Base-by-base conservation (phyloP, 176 grass and related monocot genomes). In the Oryza nivara region DNA sequence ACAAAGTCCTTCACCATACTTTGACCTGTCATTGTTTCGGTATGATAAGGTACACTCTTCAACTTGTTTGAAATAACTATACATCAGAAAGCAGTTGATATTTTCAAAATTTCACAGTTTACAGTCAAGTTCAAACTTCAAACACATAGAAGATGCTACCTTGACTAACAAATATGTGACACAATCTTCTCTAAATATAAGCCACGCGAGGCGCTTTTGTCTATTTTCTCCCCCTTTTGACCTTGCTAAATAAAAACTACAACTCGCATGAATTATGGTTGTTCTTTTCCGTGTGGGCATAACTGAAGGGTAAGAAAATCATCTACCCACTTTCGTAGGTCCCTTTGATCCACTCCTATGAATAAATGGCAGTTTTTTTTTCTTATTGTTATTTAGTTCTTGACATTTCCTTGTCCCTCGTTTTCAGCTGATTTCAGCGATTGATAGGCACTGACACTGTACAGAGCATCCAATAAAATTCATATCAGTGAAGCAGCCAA, bases 401-500 rank as follows among this genome's bases (percentile, higher is more conserved):
- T 49, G 9, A 9, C 67, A 67, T 83, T 38, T 11, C 20, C 72
- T 19, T 17, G 25, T 72, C 83, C 38, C 34, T 79, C 60, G 58
- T 65, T 88, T 81, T 12, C 81, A 98, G 96, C 86, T 98, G 86
- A 98, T 98, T 85, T 98, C 96, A 32, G 87, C 91, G 26, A 90
- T 86, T 71, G 96, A 95, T 71, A 82, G 96, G 41, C 96, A 92
- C 51, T 89, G 93, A 79, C 93, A 98, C 76, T 90, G 89, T 34
- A 87, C 91, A 54, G 96, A 98, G 70, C 93, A 98, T 90, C 96
- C 96, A 52, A 98, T 98, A 88, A 98, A 98, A 72, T 98, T 98
- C 83, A 95, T 98, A 73, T 93, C 96, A 9, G 81, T 87, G 87
- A 93, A 89, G 66, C 91, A 93, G 81, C 91, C 92, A 36, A 92